Evolutionary conservation across 768 basidiomycete species (phyloP).

Genomic region (Tricholoma saponaceum): DNA sequence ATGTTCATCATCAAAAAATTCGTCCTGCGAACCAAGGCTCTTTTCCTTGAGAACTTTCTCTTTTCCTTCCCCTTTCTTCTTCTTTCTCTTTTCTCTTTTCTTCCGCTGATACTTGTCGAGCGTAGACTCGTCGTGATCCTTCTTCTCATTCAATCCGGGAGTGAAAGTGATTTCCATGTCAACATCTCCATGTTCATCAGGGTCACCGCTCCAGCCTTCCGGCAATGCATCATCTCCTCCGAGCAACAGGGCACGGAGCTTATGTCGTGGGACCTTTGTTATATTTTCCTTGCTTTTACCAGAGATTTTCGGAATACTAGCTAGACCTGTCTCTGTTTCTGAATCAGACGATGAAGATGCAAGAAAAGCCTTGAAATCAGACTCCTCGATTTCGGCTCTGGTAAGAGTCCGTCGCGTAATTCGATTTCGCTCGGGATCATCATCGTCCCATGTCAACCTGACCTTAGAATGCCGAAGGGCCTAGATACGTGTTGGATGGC

Average conservation of each 20-base stretch:
- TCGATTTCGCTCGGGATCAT: constrained; percentile 83
- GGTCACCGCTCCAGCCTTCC: constrained; percentile 74
- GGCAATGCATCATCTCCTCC: constrained; percentile 65
- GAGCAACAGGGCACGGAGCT: constrained; percentile 74
- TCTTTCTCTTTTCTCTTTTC: constrained; percentile 83
- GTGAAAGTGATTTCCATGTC: constrained; percentile 97
- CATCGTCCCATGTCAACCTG: constrained; percentile 97
- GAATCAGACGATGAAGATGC: constrained; percentile 69
- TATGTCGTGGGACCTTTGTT: constrained; percentile 53
- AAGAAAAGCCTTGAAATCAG: constrained; percentile 80
- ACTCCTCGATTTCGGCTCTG: constrained; percentile 85
- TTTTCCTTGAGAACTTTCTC: constrained; percentile 27
- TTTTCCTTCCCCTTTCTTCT: constrained; percentile 66
- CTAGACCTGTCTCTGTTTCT: constrained; percentile 43
- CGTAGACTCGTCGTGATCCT: constrained; percentile 67
- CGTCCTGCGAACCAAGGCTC: constrained; percentile 42
- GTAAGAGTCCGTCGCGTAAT: constrained; percentile 77
- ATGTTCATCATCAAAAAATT: constrained; percentile 67
- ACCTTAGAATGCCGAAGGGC: constrained; percentile 97
- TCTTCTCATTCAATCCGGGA: constrained; percentile 66
- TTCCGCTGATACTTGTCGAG: constrained; percentile 87
- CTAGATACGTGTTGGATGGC: constrained; percentile 31
- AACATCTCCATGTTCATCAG: constrained; percentile 44
- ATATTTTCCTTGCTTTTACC: constrained; percentile 23
- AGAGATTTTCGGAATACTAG: neutral